Base-by-base conservation (phyloP, 1,139 yeast species). In the Hansenula lynferdii region DNA sequence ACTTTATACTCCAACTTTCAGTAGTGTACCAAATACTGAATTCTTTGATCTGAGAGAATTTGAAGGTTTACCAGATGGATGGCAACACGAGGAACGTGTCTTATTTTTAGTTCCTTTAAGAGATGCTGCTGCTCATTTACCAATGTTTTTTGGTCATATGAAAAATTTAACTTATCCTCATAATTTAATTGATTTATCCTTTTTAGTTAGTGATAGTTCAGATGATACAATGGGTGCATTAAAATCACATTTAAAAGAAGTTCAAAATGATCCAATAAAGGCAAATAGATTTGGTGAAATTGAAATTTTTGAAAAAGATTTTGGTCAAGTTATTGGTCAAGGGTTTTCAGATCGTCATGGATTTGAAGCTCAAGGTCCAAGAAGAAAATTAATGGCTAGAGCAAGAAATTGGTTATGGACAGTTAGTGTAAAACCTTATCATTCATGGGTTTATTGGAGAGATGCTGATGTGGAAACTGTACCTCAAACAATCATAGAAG, bases 371-470 rank as follows among this genome's bases (percentile, higher is more conserved):
- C 87, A 80, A 57, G 87, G 86, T 1, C 85, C 85, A 30, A 67
- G 87, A 50, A 66, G 87, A 53, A 80, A 80, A 56, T 62, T 80
- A 41, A 80, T 80, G 87, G 87, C 83, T 8, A 70, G 81, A 39
- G 86, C 87, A 6, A 68, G 87, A 53, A 80, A 80, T 56, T 80
- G 87, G 87, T 62, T 80, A 32, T 65, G 77, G 35, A 65, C 81
- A 1, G 80, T 73, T 2, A 80, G 85, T 3, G 54, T 80, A 23
- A 71, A 77, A 51, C 86, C 87, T 1, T 76, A 80, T 49, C 87
- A 80, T 49, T 69, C 84, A 2, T 80, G 85, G 85, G 85, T 80
- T n/a, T 80, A 80, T 55, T 80, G 87, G 87, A 72, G 87, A 56
- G 87, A 80, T 60, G 83, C 79, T 5, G 86, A 80, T 54, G 82